Base-by-base conservation (phyloP, 139 green algal species). In the Zygnema cylindricum region DNA sequence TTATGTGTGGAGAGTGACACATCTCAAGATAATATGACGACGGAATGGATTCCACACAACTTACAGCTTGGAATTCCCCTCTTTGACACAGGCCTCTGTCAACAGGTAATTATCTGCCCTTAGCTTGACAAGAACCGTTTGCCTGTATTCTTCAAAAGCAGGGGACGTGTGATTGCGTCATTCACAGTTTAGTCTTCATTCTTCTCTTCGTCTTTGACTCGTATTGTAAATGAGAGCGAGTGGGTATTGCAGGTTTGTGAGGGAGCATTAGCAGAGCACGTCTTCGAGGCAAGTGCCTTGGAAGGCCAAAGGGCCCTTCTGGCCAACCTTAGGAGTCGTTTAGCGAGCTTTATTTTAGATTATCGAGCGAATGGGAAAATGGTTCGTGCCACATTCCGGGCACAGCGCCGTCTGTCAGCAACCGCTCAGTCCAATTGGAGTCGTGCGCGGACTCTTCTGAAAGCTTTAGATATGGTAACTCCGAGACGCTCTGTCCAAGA, bases 1-100 rank as follows among this genome's bases (percentile, higher is more conserved):
- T 2, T 87, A 33, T 3, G 38, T 36, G 39, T 11, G 71, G 71
- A 43, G 3, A 25, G 7, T 25, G 71, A 41, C 7, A 43, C 11
- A 3, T 79, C 71, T 43, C 38, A 41, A 79, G 71, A 79, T 11
- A 79, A 16, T 43, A 3, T 40, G 71, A 43, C 36, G 3, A 40
- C 36, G 7, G 71, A 81, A 41, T 98, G 96, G 96, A 36, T 96
- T 81, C 96, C 95, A 0, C 89, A 98, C 82, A 81, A 85, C 0
- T 69, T 97, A 1, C 84, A 92, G 55, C 88, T 98, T 69, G 95
- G 96, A 25, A 76, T 98, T 49, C 95, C 95, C 7, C 93, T 98
- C 55, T 87, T 93, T 63, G 92, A 93, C 77, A 89, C 92, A 57
- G 33, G 55, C 16, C 92, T 98, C 54, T 98, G 96, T 89, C 2